A percentile compares a stretch with the other conserved stretches of the same genome.
phyloP scores from a whole-genome alignment of 1,284 basidiomycete genomes.

The Boletellus dicymbophilus region DNA sequence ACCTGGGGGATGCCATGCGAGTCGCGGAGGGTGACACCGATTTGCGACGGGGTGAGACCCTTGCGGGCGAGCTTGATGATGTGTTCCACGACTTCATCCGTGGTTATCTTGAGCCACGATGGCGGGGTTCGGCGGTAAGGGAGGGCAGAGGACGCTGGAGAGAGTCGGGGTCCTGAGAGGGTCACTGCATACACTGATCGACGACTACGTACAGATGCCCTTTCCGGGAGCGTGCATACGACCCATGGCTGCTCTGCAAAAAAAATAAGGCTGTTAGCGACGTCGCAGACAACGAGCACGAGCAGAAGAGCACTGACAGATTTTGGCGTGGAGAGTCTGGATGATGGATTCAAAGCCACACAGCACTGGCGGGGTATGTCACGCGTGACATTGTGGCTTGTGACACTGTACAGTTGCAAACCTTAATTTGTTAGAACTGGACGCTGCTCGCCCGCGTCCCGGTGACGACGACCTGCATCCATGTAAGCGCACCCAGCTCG shows the following conservation, averaged over 20 bases:
- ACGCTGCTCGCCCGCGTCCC: slow-evolving; percentile 18
- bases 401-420: slow-evolving; percentile 45
- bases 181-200: background rate
- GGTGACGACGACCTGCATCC: slow-evolving; percentile 33
- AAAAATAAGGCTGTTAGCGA: slow-evolving; percentile 8
- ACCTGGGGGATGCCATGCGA: slow-evolving; percentile 98
- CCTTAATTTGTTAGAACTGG: slow-evolving; percentile 38
- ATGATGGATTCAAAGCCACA: no score
- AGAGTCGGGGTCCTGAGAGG: background rate
- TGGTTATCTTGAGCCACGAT: slow-evolving; percentile 95
- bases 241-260: slow-evolving; percentile 64
- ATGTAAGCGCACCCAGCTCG: slow-evolving; percentile 22
- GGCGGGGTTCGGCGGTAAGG: slow-evolving; percentile 97
- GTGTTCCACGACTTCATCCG: slow-evolving; percentile 95
- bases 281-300: slow-evolving; percentile 1
- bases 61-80: slow-evolving; percentile 98
- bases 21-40: slow-evolving; percentile 98
- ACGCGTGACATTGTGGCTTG: slow-evolving; percentile 35
- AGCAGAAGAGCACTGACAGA: slow-evolving; percentile 34
- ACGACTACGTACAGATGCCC: slow-evolving; percentile 88
- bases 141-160: slow-evolving; percentile 91
- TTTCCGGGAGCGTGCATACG: slow-evolving; percentile 98
- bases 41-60: slow-evolving; percentile 97
- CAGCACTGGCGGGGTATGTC: slow-evolving; percentile 28
- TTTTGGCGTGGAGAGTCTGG: slow-evolving; percentile 31